Evolutionary conservation across 2,329 filamentous ascomycete species (phyloP).

Genomic region (Septoria linicola): DNA sequence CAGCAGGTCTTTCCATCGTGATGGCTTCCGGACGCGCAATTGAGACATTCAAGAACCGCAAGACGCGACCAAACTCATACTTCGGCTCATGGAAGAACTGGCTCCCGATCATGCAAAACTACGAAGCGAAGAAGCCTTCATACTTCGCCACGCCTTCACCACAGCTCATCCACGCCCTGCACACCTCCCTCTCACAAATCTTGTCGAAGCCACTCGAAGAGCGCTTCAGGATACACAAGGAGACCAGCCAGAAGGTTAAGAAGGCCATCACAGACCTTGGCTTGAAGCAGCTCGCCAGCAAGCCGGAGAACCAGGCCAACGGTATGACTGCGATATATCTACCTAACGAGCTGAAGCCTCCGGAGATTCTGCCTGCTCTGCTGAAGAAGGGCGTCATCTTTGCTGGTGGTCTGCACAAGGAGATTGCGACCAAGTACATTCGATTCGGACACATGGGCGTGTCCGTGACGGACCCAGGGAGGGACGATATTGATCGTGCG

Average conservation of each 20-base stretch:
- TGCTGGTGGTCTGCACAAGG: slow-evolving; percentile 92
- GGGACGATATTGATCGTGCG: slow-evolving; percentile 81
- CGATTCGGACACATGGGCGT: slow-evolving; percentile 98
- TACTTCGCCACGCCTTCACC: slow-evolving; percentile 98
- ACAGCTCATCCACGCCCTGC: slow-evolving; percentile 86
- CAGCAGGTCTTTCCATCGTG: slow-evolving; percentile 88
- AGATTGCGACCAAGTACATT: slow-evolving; percentile 90
- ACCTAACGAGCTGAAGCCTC: slow-evolving; percentile 75
- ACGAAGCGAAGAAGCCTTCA: slow-evolving; percentile 94
- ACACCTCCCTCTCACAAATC: slow-evolving; percentile 85
- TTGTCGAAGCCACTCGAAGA: slow-evolving; percentile 75
- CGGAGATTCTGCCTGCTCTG: slow-evolving; percentile 81
- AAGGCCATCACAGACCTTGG: slow-evolving; percentile 76
- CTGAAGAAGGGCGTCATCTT: slow-evolving; percentile 88
- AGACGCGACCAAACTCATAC: slow-evolving; percentile 80
- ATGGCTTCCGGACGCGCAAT: slow-evolving; percentile 91
- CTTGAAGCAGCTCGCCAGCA: slow-evolving; percentile 78
- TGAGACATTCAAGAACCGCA: slow-evolving; percentile 73
- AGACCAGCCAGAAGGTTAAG: slow-evolving; percentile 82
- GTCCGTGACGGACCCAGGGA: slow-evolving; percentile 76
- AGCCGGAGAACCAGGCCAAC: slow-evolving; percentile 88
- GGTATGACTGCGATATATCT: slow-evolving; percentile 98
- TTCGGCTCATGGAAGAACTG: slow-evolving; percentile 98
- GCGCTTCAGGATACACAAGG: slow-evolving; percentile 78
- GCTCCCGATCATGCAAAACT: slow-evolving; percentile 97